Base-by-base conservation (phyloP, 2,329 filamentous ascomycete species). In the Dactylonectria estremocensis region DNA sequence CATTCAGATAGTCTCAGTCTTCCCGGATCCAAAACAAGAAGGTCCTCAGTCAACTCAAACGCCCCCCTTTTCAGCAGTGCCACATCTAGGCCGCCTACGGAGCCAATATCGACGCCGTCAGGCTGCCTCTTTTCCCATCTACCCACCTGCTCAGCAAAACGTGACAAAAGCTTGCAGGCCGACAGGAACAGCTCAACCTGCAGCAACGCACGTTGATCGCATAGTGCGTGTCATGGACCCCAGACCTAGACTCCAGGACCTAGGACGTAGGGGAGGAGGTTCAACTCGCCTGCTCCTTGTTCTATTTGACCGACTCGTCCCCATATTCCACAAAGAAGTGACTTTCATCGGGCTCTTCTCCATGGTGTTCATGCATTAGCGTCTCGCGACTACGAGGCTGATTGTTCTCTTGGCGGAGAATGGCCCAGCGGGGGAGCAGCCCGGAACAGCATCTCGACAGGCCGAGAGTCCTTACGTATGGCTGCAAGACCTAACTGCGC, bases 121-220 rank as follows among this genome's bases (percentile, higher is more conserved):
- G 46, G 46, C 9, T 10, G 33, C 31, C 48, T 24, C 31, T 56
- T 50, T 40, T 54, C 24, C 37, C 31, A 11, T 46, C 45, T 52
- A 16, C 33, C 62, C 48, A 62, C 37, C 31, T 22, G 46, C 63
- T 50, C 48, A 20, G 48, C 31, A 37, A 58, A 60, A 50, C n/a
- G 35, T 58, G 54, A 63, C 65, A 63, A 45, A 61, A 43, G 16
- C 52, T 64, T 49, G 55, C 59, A 61, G 49, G 16, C 45, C 28
- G 24, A 18, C 45, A 55, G 22, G 55, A 55, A 68, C 64, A 69
- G 24, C 60, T 64, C 66, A 65, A 20, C 69, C 60, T 67, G 71
- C 70, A 68, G 67, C 72, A 68, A 66, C 61, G 64, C 60, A 50
- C 46, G 65, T 57, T 67, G 66, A 69, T 73, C 70, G 68, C 66